Evolutionary conservation across 2,329 filamentous ascomycete genomes (phyloP).

Genomic region (Aspergillus ochraceus): DNA sequence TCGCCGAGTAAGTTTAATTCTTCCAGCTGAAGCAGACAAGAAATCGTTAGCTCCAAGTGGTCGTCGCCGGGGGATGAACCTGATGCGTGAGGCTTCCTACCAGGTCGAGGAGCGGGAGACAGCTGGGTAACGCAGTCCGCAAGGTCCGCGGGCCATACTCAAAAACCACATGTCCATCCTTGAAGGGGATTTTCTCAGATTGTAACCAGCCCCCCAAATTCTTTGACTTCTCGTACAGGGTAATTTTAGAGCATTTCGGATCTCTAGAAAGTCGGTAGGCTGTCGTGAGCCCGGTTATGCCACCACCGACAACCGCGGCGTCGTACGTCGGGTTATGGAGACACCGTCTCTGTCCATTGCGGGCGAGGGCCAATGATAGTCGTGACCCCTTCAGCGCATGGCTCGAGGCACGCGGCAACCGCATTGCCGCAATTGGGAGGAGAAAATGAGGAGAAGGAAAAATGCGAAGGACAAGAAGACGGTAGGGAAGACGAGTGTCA

Average conservation of each 20-base stretch:
- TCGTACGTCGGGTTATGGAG: conserved; percentile 32
- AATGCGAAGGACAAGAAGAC: background rate
- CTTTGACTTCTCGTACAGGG: conserved; percentile 72
- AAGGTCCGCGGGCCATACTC: conserved; percentile 83
- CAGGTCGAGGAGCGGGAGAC: conserved; percentile 68
- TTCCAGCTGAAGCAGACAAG: conserved; percentile 49
- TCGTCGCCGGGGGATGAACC: background rate
- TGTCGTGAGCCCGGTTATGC: conserved; percentile 76
- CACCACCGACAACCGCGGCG: conserved; percentile 74
- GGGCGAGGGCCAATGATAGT: conserved; percentile 18
- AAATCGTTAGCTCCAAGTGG: background rate
- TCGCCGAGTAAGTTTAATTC: conserved; percentile 59
- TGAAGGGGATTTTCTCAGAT: conserved; percentile 60
- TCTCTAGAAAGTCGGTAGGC: conserved; percentile 74
- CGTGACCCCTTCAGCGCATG: conserved; percentile 20
- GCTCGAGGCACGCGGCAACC: conserved; percentile 23
- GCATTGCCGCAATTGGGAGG: conserved; percentile 27
- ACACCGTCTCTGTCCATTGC: conserved; percentile 22
- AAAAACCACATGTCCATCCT: conserved; percentile 67
- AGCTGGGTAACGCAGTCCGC: conserved; percentile 57
- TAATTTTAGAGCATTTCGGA: conserved; percentile 70
- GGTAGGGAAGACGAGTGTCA: background rate
- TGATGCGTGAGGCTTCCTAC: conserved; percentile 47
- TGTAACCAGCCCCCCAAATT: conserved; percentile 82
- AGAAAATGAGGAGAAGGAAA: conserved; percentile 1